A percentile compares a stretch with the other conserved stretches of the same genome.
Evolutionary conservation across 345 rosid species (phyloP).

Genomic region (Xanthoceras sorbifolium): DNA sequence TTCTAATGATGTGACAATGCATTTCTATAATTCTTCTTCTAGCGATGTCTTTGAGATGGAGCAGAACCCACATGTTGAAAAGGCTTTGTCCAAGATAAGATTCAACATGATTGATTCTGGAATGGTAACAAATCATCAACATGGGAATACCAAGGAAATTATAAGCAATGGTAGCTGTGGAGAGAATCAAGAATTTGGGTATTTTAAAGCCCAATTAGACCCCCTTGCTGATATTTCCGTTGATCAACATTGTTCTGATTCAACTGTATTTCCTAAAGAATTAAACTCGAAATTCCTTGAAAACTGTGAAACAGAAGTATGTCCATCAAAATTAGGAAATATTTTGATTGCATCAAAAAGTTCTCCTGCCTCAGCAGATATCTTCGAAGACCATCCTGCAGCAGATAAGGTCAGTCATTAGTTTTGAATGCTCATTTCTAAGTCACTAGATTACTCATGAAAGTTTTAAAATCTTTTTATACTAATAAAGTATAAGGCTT

Average conservation of each 20-base stretch:
- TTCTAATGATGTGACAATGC: conserved; percentile 36
- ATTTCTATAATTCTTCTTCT: conserved; percentile 38
- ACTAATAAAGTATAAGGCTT: neutral
- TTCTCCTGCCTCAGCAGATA: conserved; percentile 34
- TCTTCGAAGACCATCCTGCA: conserved; percentile 32
- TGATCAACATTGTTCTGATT: conserved; percentile 20
- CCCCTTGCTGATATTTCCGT: conserved; percentile 24
- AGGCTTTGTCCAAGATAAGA: conserved; percentile 27
- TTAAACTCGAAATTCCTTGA: conserved; percentile 24
- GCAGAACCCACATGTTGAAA: conserved; percentile 38
- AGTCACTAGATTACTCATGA: neutral
- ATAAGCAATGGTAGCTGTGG: conserved; percentile 15
- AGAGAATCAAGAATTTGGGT: conserved; percentile 30
- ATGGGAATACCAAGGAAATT: conserved; percentile 30
- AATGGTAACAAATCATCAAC: conserved; percentile 22
- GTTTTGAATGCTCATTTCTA: neutral
- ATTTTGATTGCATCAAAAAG: conserved; percentile 23
- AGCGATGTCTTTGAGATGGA: conserved; percentile 44
- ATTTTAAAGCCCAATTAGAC: conserved; percentile 27
- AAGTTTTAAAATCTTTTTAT: neutral
- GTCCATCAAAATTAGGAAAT: conserved; percentile 33
- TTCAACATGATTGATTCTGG: conserved; percentile 24
- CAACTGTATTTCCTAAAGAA: conserved; percentile 23
- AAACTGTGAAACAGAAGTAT: conserved; percentile 35
- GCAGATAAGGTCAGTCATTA: conserved; percentile 58